A percentile compares a stretch with the other conserved stretches of the same genome.
phyloP scores from a whole-genome alignment of 768 basidiomycete species.

The Pilatotrama ljubarskyi region DNA sequence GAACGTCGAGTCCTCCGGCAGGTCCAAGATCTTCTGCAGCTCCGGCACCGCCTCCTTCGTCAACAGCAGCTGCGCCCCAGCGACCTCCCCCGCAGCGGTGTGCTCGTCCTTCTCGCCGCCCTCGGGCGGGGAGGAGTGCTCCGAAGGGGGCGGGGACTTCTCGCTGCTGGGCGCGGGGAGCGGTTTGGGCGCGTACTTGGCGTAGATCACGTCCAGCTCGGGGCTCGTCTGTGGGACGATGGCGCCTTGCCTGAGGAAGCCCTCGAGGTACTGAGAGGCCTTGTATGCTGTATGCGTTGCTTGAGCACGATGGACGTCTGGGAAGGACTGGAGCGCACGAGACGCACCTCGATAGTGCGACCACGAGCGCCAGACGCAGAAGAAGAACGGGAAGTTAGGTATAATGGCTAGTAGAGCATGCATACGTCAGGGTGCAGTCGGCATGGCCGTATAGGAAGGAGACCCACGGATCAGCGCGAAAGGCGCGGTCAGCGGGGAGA shows the following conservation, averaged over 20 bases:
- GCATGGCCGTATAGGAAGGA: background rate
- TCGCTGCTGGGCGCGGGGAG: background rate
- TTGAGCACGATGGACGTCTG: background rate
- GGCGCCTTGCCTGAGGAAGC: slow-evolving; percentile 53
- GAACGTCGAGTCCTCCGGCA: slow-evolving; percentile 42
- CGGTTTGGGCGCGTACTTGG: slow-evolving; percentile 29
- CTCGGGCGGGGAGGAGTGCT: slow-evolving; percentile 1
- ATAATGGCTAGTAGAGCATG: slow-evolving; percentile 54
- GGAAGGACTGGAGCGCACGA: background rate
- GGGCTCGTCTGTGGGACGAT: slow-evolving; percentile 58
- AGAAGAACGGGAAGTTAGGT: slow-evolving; percentile 85
- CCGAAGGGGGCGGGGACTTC: slow-evolving; percentile 6
- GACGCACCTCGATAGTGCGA: slow-evolving; percentile 72
- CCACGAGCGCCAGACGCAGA: slow-evolving; percentile 84
- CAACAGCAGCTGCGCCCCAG: slow-evolving; percentile 41
- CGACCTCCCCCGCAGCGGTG: background rate
- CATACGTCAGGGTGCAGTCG: background rate
- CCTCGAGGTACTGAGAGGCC: slow-evolving; percentile 66
- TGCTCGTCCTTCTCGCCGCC: slow-evolving; percentile 26
- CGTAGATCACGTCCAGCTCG: slow-evolving; percentile 60
- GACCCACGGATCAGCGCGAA: slow-evolving; percentile 74
- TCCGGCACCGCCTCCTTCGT: slow-evolving; percentile 53
- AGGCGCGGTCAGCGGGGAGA: slow-evolving; percentile 74
- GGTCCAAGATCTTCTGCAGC: slow-evolving; percentile 47
- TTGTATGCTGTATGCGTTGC: slow-evolving; percentile 53